Percentiles rank a stretch among this genome's conserved stretches.
phyloP scores from a whole-genome alignment of 495 filamentous ascomycete species.

The Arthonia radiata region DNA sequence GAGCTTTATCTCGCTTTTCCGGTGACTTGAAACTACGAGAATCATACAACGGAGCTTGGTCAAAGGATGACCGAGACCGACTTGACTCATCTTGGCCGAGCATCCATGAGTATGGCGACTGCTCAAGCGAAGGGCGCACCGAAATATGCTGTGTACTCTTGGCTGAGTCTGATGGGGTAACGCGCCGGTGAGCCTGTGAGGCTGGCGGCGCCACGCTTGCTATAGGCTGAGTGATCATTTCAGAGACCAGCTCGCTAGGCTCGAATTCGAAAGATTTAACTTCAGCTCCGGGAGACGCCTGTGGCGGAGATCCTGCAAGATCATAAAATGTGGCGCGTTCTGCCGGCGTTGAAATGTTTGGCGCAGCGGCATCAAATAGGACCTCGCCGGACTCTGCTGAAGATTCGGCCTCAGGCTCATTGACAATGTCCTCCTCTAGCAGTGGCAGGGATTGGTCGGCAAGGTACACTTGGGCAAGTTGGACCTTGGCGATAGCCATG shows the following conservation, averaged over 20 bases:
- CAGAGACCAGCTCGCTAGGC: slow-evolving; percentile 4
- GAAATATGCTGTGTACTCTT: slow-evolving; percentile 1
- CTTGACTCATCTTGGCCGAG: slow-evolving; percentile 31
- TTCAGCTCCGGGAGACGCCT: slow-evolving; percentile 1
- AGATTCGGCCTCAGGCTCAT: no score
- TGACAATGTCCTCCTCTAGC: slow-evolving; percentile 22
- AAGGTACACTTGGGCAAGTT: slow-evolving; percentile 55
- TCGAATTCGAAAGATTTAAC: slow-evolving; percentile 4
- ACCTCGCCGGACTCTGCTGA: no score
- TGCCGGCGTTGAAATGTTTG: slow-evolving; percentile 2
- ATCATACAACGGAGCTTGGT: no score
- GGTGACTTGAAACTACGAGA: no score
- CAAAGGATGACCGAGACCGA: no score
- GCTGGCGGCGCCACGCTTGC: neutral
- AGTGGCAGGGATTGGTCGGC: slow-evolving; percentile 36
- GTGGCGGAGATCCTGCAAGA: slow-evolving; percentile 4
- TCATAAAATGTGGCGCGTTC: neutral
- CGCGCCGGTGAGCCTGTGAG: slow-evolving; percentile 6
- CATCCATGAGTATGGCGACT: slow-evolving; percentile 93
- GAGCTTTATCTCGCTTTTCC: no score
- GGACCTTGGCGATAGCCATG: slow-evolving; percentile 42
- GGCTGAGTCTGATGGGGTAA: slow-evolving; percentile 8
- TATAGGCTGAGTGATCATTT: slow-evolving; percentile 1
- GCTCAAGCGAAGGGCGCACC: slow-evolving; percentile 41
- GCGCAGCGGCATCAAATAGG: slow-evolving; percentile 3